phyloP scores from a whole-genome alignment of 345 rosid species.

The Corymbia maculata region DNA sequence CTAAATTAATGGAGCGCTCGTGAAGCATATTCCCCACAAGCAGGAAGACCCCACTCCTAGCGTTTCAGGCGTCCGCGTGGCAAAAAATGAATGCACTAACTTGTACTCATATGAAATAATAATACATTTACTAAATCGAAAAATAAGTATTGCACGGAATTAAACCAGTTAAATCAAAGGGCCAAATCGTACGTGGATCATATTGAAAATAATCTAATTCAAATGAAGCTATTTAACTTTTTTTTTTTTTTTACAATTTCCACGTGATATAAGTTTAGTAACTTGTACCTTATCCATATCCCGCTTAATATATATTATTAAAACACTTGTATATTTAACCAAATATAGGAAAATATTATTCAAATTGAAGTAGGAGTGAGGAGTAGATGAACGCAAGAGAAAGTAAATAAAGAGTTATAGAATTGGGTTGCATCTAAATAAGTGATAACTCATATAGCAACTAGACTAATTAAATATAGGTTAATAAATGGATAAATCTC shows the following conservation, averaged over 20 bases:
- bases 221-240: too few species aligned
- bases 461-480: not conserved
- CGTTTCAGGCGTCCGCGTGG: not conserved
- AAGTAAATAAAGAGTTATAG: too few species aligned
- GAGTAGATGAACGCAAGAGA: fast-evolving
- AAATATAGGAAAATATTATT: too few species aligned
- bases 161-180: too few species aligned
- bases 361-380: not conserved
- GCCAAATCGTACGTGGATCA: not conserved
- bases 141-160: too few species aligned
- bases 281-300: fast-evolving
- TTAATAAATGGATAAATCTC: too few species aligned
- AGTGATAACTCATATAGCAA: too few species aligned
- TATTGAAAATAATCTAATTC: fast-evolving
- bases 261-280: not conserved
- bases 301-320: too few species aligned
- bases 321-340: not conserved
- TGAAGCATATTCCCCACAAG: not conserved
- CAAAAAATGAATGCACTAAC: not conserved
- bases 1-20: not conserved
- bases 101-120: not conserved
- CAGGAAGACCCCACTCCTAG: not conserved
- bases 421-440: not conserved
- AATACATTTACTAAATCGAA: not conserved
- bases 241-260: too few species aligned